Conservation (phyloP, 1,284 basidiomycete genomes). For the Uromyces viciae-fabae region DNA sequence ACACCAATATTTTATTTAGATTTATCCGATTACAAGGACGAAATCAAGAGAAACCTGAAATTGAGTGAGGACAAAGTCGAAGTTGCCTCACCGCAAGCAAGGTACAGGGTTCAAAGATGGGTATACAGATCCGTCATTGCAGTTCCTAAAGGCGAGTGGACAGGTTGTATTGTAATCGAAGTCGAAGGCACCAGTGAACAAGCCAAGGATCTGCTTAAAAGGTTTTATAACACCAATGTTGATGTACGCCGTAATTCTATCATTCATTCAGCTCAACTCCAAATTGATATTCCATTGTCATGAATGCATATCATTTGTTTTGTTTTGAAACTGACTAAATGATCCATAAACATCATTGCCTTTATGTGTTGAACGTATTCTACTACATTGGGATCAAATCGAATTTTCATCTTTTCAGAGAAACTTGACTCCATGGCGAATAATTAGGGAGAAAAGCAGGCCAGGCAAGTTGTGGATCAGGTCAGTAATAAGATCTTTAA, state of each 20-base stretch:
- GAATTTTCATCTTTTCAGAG: neutral
- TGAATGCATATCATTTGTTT: neutral
- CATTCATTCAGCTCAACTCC: neutral
- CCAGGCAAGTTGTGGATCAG: conserved; percentile 39
- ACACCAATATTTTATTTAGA: conserved; percentile 41
- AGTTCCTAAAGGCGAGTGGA: conserved; percentile 48
- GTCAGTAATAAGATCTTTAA: neutral
- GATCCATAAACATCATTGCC: too few species aligned
- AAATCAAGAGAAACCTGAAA: conserved; percentile 53
- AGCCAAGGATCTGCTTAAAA: conserved; percentile 48
- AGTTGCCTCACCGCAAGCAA: conserved; percentile 53
- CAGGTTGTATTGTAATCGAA: conserved; percentile 49
- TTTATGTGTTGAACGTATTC: too few species aligned
- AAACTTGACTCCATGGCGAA: conserved; percentile 35
- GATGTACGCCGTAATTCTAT: neutral
- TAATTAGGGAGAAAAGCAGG: conserved; percentile 37
- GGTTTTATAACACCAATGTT: conserved; percentile 13
- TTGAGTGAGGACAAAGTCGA: conserved; percentile 56
- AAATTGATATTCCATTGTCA: neutral
- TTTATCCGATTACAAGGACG: conserved; percentile 44
- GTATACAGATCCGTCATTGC: conserved; percentile 55
- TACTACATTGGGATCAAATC: neutral
- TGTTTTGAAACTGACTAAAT: too few species aligned
- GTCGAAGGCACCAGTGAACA: conserved; percentile 52
- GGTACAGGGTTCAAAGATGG: conserved; percentile 56